Percentiles rank a stretch among this genome's conserved stretches.
Conservation (phyloP, 768 basidiomycete species). For the Terana coerulea region DNA sequence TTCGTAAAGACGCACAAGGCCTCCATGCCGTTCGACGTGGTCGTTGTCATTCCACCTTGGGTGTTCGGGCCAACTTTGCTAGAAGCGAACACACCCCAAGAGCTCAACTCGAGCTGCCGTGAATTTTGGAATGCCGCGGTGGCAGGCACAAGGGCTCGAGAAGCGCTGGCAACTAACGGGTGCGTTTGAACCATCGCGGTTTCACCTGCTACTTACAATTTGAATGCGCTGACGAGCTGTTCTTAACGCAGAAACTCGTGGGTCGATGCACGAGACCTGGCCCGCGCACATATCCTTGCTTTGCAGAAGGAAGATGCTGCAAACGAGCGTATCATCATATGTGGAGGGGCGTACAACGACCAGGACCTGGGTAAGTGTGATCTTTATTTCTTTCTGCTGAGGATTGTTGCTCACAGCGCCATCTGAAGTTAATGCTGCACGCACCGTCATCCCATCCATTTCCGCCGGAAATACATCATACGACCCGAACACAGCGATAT, state of each 20-base stretch:
- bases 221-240: neutral
- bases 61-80: too few relatives aligned
- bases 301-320: conserved; percentile 27
- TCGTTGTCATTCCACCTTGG: too few relatives aligned
- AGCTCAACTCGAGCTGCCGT: too few relatives aligned
- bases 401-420: neutral
- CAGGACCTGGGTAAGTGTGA: conserved; percentile 11
- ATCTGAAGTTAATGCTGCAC: conserved; percentile 9
- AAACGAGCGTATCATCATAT: conserved; percentile 34
- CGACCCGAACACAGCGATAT: conserved; percentile 20
- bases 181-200: neutral
- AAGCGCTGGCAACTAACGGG: too few relatives aligned
- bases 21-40: too few relatives aligned
- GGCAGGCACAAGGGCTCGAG: too few relatives aligned
- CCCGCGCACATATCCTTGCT: conserved; percentile 9
- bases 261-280: conserved; percentile 19
- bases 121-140: too few relatives aligned
- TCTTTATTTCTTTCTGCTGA: neutral
- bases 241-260: conserved; percentile 7
- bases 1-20: too few relatives aligned
- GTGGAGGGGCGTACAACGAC: conserved; percentile 12
- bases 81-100: too few relatives aligned
- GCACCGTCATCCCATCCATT: conserved; percentile 1
- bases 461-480: conserved; percentile 10
- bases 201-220: neutral